A percentile compares a stretch with the other conserved stretches of the same genome.
These are phyloP conservation scores for Beauveria rudraprayagi DNA, from an alignment of 2,329 filamentous ascomycete species.

Conservation along the genomic window DNA sequence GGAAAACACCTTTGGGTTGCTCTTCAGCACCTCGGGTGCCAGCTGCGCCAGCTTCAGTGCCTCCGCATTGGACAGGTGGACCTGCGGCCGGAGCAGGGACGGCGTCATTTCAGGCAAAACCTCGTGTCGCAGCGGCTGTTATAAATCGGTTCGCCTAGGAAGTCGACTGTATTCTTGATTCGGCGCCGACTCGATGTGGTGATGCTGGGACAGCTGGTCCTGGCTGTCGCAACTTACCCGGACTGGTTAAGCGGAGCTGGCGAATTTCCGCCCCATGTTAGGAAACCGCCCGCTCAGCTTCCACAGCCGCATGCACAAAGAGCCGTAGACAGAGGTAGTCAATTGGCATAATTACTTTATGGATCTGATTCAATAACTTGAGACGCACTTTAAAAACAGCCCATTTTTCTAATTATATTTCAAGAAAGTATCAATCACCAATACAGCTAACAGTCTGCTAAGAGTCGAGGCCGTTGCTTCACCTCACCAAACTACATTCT, in stretches of 20 bases:
- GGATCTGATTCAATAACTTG: no score
- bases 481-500: neutral
- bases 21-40: slow-evolving; percentile 48
- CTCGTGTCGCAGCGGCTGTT: neutral
- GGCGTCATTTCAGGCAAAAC: slow-evolving; percentile 33
- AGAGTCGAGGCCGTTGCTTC: neutral
- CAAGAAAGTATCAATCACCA: no score
- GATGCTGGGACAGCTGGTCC: neutral
- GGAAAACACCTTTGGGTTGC: slow-evolving; percentile 45
- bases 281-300: neutral
- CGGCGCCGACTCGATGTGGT: neutral
- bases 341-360: neutral
- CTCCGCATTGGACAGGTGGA: slow-evolving; percentile 46
- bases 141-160: neutral
- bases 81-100: slow-evolving; percentile 48
- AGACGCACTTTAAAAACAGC: no score
- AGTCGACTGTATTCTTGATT: neutral
- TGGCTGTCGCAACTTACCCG: neutral
- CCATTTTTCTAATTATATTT: no score
- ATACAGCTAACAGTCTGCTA: neutral
- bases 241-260: slow-evolving; percentile 6
- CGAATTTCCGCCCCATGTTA: slow-evolving; percentile 13
- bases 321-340: no score
- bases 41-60: slow-evolving; percentile 53
- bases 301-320: neutral